These are phyloP conservation scores for Suhomyces kilbournensis DNA, from an alignment of 805 yeast genomes.

Conservation along the genomic window DNA sequence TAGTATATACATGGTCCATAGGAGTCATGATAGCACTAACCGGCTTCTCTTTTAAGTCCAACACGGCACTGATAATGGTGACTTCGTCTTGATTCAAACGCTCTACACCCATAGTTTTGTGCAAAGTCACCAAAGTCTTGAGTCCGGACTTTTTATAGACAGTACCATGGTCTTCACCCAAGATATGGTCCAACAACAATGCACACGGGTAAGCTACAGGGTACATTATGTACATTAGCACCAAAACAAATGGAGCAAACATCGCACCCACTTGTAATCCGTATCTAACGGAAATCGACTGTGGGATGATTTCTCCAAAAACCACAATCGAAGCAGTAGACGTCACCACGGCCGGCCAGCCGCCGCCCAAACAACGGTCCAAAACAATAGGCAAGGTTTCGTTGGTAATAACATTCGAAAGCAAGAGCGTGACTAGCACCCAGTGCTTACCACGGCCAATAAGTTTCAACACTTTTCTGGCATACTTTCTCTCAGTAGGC, in stretches of 20 bases:
- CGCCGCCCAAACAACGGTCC: constrained; percentile 92
- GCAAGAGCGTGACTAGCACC: constrained; percentile 84
- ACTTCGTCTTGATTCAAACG: constrained; percentile 92
- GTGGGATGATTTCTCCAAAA: constrained; percentile 96
- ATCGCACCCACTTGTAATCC: constrained; percentile 89
- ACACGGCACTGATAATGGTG: constrained; percentile 88
- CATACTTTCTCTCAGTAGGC: constrained; percentile 59
- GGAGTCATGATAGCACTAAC: constrained; percentile 93
- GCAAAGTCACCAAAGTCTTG: constrained; percentile 89
- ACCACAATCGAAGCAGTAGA: constrained; percentile 92
- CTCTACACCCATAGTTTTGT: constrained; percentile 93
- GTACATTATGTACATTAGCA: constrained; percentile 83
- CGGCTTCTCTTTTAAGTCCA: constrained; percentile 88
- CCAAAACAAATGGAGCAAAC: constrained; percentile 82
- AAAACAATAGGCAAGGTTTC: constrained; percentile 92
- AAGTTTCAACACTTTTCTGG: constrained; percentile 67
- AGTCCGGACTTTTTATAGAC: constrained; percentile 89
- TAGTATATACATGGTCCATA: constrained; percentile 80
- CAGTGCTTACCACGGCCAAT: constrained; percentile 89
- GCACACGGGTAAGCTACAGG: constrained; percentile 94
- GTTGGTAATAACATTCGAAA: constrained; percentile 88
- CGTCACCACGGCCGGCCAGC: constrained; percentile 92
- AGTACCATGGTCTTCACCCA: constrained; percentile 97
- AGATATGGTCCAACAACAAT: constrained; percentile 66
- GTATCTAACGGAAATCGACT: constrained; percentile 85